A percentile compares a stretch with the other conserved stretches of the same genome.
Evolutionary conservation across 441 rosid species (phyloP).

Genomic region (Kokia cookei): DNA sequence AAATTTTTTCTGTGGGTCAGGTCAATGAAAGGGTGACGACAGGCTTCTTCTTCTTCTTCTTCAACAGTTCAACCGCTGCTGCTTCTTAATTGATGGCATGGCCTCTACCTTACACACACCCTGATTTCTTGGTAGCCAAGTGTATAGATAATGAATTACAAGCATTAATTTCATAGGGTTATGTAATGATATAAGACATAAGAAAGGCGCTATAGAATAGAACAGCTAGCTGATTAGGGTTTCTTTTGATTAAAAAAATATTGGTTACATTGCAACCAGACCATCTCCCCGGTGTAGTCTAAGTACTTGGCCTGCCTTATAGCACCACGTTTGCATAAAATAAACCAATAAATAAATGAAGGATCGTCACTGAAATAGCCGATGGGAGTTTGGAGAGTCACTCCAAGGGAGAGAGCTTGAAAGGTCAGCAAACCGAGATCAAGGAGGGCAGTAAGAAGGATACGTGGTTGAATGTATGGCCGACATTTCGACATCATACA

Average conservation of each 20-base stretch:
- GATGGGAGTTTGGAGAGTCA: background rate
- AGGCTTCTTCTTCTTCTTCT: background rate
- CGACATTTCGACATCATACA: background rate
- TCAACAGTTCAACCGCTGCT: background rate
- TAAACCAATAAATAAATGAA: background rate
- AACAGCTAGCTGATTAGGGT: background rate
- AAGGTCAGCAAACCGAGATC: slow-evolving; percentile 3
- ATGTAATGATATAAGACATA: too few species aligned
- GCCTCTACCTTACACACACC: background rate
- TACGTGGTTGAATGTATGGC: background rate
- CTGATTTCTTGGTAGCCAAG: slow-evolving; percentile 6
- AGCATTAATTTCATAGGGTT: background rate
- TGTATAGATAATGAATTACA: background rate
- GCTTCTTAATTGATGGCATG: background rate
- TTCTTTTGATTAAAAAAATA: background rate
- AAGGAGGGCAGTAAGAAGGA: background rate
- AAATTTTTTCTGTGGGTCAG: background rate
- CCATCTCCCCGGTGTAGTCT: background rate
- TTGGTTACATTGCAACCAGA: slow-evolving; percentile 6
- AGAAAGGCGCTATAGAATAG: background rate
- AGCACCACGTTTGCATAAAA: background rate
- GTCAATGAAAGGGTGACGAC: background rate
- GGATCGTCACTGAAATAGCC: background rate
- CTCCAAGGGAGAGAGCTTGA: background rate
- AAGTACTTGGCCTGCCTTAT: background rate